Base-by-base conservation (phyloP, 2,329 filamentous ascomycete species). In the Epichloe gansuensis region DNA sequence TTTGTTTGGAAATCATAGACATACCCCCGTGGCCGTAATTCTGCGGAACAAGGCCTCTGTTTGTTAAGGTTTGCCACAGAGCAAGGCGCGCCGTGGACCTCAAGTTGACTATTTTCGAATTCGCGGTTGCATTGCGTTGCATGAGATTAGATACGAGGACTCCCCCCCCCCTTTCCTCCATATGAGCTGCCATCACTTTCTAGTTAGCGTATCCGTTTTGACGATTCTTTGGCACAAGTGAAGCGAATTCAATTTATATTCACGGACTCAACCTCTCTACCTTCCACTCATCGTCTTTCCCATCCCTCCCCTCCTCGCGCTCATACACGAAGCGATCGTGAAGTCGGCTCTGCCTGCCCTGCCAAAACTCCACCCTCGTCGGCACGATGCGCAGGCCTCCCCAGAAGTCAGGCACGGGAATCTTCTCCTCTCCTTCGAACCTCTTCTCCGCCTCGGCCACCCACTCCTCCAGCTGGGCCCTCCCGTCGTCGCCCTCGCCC, bases 361-460 rank as follows among this genome's bases (percentile, higher is more conserved):
- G 90, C 82, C 93, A 98, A 66, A 98, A 98, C 76, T 98, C 93
- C 47, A 98, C 77, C 60, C 81, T 80, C 63, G 89, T 85, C 0
- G 93, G 91, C 57, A 90, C 76, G 54, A 98, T 78, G 60, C 91
- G 81, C 66, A 96, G 65, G 0, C 93, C 93, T 34, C 93, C 93
- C 93, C 93, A 98, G 66, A 95, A 96, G 9, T 87, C 84, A 4
- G 93, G 93, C 48, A 96, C 82, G 1, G 90, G 90, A 58, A 98
- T 95, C 52, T 86, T 70, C 31, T 95, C 86, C 57, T 78, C 63
- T 2, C 81, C 87, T 42, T 83, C 77, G 65, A 95, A 98, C 59
- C 73, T 76, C 66, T 77, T 71, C 72, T 95, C 87, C 38, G 83
- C 77, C 61, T 95, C 88, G 57, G 73, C 74, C 0, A 97, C 89